Evolutionary conservation across 192 early-diverging fungal genomes (phyloP), one percentile per base, ranked within the genome.

Genomic region (Diversispora epigaea): DNA sequence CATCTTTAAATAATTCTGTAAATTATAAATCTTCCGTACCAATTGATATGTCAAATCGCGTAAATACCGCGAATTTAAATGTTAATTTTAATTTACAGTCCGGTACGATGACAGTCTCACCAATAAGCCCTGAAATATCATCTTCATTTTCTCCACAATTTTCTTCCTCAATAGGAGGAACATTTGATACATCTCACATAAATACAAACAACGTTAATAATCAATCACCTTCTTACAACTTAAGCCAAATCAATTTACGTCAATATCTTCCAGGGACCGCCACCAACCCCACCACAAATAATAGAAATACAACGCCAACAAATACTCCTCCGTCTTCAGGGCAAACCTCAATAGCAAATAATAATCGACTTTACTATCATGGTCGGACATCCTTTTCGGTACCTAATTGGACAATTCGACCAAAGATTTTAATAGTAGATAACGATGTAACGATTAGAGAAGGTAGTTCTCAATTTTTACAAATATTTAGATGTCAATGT

Each of bases 341-440:
- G 25, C 25, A 32, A 32, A 32, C 25, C 25, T 32, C 25, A 32
- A 32, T 32, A 32, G 2, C 25, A 32, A 32, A 32, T 32, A 32
- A 32, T 4, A 15, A 52, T 71, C 52, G 49, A 57, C 12, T 71
- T 10, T 71, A 40, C 56, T 8, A 56, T n/a, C 68, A 25, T 52
- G 40, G 68, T 19, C 40, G 15, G n/a, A 43, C 60, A 71, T 47
- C 46, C 64, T 32, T 44, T 46, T 45, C 43, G 11, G 58, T 78
- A 7, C 77, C 82, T 11, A 75, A 50, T 63, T 86, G 85, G 85
- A 70, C 78, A 5, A 80, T 75, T 71, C 82, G 83, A 39, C 87
- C 88, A 17, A 79, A 78, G n/a, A 81, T 89, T 11, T 80, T 93
- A 7, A 69, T 93, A 1, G 84, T 93, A 1, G 91, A 92, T 17